Evolutionary conservation across 371 early-diverging fungal genomes (phyloP).

Genomic region (Furculomyces boomerangus): DNA sequence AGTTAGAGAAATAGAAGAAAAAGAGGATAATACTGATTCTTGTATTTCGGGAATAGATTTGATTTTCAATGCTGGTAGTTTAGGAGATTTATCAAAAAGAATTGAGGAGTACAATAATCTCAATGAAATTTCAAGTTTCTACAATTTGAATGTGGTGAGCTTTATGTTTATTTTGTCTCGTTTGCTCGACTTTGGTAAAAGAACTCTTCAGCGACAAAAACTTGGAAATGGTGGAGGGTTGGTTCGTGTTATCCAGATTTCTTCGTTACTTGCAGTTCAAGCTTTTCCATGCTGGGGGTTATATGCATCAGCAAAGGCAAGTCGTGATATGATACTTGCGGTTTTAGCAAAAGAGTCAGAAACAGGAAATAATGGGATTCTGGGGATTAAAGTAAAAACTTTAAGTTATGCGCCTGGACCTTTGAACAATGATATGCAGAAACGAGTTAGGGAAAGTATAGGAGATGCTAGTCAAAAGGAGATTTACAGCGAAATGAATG

Average conservation of each 20-base stretch:
- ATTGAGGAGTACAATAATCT: slow-evolving; percentile 29
- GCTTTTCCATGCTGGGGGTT: slow-evolving; percentile 64
- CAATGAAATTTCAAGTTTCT: slow-evolving; percentile 30
- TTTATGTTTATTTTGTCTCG: slow-evolving; percentile 23
- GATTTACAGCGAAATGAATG: slow-evolving; percentile 38
- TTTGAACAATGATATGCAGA: slow-evolving; percentile 75
- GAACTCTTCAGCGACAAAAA: neutral
- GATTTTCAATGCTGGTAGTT: slow-evolving; percentile 71
- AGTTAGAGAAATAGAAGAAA: no score
- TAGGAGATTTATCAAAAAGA: slow-evolving; percentile 47
- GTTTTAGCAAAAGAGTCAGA: slow-evolving; percentile 38
- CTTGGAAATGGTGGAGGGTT: slow-evolving; percentile 4
- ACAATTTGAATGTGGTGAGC: slow-evolving; percentile 32
- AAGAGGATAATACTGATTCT: no score
- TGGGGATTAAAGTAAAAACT: slow-evolving; percentile 26
- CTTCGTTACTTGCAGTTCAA: slow-evolving; percentile 64
- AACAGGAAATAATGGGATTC: neutral
- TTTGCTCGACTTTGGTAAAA: slow-evolving; percentile 13
- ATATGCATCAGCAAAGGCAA: slow-evolving; percentile 76
- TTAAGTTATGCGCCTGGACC: slow-evolving; percentile 89
- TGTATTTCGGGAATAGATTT: no score
- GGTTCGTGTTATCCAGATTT: slow-evolving; percentile 61
- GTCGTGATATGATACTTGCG: slow-evolving; percentile 58
- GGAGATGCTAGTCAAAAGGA: slow-evolving; percentile 46
- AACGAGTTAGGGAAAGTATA: slow-evolving; percentile 43